phyloP scores from a whole-genome alignment of 305 asterid species.

The Euphrasia arctica region DNA sequence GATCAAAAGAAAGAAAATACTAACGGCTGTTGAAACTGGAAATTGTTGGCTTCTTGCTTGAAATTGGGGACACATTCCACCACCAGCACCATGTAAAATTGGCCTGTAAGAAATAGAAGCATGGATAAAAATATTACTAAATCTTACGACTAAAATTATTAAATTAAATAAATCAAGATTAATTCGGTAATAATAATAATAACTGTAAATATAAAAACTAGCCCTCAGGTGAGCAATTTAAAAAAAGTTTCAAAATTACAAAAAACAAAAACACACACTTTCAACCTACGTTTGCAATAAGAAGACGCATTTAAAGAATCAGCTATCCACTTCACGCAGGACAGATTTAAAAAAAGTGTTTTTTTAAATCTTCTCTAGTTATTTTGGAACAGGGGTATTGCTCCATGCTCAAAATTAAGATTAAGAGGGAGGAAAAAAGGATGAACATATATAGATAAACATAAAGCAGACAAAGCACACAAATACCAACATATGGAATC shows the following conservation, averaged over 20 bases:
- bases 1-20: constrained; percentile 33
- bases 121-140: constrained; percentile 6
- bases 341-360: neutral
- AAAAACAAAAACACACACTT: no score
- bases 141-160: neutral
- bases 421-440: neutral
- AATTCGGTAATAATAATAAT: neutral
- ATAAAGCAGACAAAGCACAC: constrained; percentile 1
- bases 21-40: constrained; percentile 85
- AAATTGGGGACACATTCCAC: constrained; percentile 91
- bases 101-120: constrained; percentile 54
- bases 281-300: no score
- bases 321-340: neutral
- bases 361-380: neutral
- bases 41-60: constrained; percentile 91
- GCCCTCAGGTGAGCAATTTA: neutral
- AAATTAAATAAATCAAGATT: neutral
- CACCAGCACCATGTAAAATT: constrained; percentile 76
- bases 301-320: no score
- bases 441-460: neutral
- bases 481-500: constrained; percentile 14
- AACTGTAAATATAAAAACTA: neutral
- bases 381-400: neutral
- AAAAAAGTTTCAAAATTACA: no score
- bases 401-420: neutral